These are phyloP conservation scores for Xylaria intraflava DNA, from an alignment of 495 filamentous ascomycete genomes.

Conservation along the genomic window DNA sequence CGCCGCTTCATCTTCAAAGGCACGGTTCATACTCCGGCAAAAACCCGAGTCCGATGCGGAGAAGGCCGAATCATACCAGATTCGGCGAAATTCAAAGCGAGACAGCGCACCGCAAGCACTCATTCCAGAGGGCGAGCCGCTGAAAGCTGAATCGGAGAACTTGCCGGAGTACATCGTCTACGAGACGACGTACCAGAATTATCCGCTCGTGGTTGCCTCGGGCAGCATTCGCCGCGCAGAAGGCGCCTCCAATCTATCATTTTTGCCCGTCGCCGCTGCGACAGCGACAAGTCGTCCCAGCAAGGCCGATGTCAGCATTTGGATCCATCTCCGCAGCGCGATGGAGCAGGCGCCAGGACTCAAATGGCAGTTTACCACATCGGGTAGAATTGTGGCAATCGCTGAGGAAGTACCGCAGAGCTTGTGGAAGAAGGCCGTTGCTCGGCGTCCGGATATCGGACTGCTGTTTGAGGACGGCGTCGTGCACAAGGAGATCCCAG, in stretches of 20 bases:
- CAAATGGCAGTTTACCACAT: slow-evolving; percentile 25
- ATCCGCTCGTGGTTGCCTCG: slow-evolving; percentile 26
- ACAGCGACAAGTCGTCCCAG: slow-evolving; percentile 14
- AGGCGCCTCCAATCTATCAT: slow-evolving; percentile 21
- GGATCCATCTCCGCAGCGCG: slow-evolving; percentile 29
- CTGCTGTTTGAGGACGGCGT: slow-evolving; percentile 30
- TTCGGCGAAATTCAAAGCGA: slow-evolving; percentile 20
- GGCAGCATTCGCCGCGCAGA: slow-evolving; percentile 29
- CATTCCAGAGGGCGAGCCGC: slow-evolving; percentile 20
- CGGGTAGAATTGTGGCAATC: slow-evolving; percentile 23
- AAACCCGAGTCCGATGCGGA: slow-evolving; percentile 9
- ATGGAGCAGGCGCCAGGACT: slow-evolving; percentile 23
- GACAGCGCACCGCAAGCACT: slow-evolving; percentile 10
- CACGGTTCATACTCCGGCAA: slow-evolving; percentile 26
- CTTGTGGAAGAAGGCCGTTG: slow-evolving; percentile 32
- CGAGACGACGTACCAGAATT: slow-evolving; percentile 34
- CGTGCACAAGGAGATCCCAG: slow-evolving; percentile 39
- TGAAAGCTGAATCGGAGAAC: slow-evolving; percentile 20
- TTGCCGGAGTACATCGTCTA: slow-evolving; percentile 32
- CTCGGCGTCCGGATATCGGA: slow-evolving; percentile 29
- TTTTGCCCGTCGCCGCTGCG: slow-evolving; percentile 18
- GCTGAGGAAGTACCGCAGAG: slow-evolving; percentile 26
- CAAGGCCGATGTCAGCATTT: slow-evolving; percentile 30
- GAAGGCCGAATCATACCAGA: slow-evolving; percentile 23
- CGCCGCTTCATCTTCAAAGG: slow-evolving; percentile 27